Percentiles rank a stretch among this genome's conserved stretches.
These are phyloP conservation scores for Neocallimastix lanati DNA, from an alignment of 192 early-diverging fungal genomes.

Conservation along the genomic window DNA sequence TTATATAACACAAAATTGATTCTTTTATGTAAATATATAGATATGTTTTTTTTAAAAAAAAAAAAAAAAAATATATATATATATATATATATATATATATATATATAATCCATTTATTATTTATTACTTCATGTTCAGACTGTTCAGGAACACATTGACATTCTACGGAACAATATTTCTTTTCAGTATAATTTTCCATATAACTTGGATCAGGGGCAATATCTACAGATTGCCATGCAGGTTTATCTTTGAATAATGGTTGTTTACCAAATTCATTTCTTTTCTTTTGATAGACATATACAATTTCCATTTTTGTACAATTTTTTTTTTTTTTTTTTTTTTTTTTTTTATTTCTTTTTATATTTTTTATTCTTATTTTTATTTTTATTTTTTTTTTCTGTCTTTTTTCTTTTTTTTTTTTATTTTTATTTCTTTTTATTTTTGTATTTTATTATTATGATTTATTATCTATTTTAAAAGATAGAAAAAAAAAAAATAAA, in stretches of 20 bases:
- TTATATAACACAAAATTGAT: too few relatives aligned
- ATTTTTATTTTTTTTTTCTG: too few relatives aligned
- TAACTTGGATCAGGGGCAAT: conserved; percentile 23
- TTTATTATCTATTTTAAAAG: too few relatives aligned
- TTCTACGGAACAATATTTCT: conserved; percentile 22
- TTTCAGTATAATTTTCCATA: conserved; percentile 29
- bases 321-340: neutral
- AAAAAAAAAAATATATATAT: conserved; percentile 6
- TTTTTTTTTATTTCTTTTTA: neutral
- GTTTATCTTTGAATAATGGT: conserved; percentile 21
- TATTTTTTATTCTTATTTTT: too few relatives aligned
- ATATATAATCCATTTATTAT: too few relatives aligned
- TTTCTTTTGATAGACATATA: conserved; percentile 41
- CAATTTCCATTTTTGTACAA: conserved; percentile 27
- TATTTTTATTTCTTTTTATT: too few relatives aligned
- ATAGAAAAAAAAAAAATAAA: too few relatives aligned
- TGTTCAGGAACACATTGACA: conserved; percentile 29
- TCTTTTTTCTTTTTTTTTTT: too few relatives aligned
- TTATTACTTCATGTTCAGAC: conserved; percentile 32
- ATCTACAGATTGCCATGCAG: conserved; percentile 9
- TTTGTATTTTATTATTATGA: too few relatives aligned
- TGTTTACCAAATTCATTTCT: conserved; percentile 37
- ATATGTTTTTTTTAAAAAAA: neutral
- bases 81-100: too few relatives aligned
- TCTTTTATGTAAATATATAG: too few relatives aligned